phyloP scores from a whole-genome alignment of 306 rosid genomes.

The Dryas octopetala region DNA sequence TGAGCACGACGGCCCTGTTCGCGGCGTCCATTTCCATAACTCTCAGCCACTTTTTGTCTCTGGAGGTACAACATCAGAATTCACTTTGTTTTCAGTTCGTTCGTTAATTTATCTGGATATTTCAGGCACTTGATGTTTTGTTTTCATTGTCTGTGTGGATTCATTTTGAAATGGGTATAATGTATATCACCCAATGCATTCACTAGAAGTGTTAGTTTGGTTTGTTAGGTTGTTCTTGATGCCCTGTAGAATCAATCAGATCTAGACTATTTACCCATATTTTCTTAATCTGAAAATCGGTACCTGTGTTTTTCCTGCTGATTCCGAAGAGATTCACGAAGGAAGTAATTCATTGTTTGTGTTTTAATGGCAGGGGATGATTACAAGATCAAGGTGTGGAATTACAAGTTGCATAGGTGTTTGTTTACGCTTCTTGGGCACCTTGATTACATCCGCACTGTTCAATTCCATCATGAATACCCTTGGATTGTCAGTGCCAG shows the following conservation, averaged over 20 bases:
- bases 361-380: constrained; percentile 70
- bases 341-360: constrained; percentile 8
- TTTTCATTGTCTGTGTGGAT: not conserved
- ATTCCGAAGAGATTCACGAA: constrained; percentile 10
- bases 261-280: not conserved
- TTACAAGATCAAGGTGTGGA: constrained; percentile 95
- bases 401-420: constrained; percentile 93
- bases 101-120: not conserved
- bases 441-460: constrained; percentile 92
- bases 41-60: constrained; percentile 52
- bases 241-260: not conserved
- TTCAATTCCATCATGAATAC: constrained; percentile 83
- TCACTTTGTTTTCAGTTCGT: not conserved
- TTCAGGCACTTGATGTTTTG: not conserved
- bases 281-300: not conserved
- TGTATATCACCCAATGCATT: not conserved
- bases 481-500: constrained; percentile 96
- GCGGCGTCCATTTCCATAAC: constrained; percentile 42
- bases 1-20: constrained; percentile 51
- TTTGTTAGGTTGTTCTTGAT: not conserved
- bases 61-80: constrained; percentile 28
- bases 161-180: not conserved
- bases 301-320: not conserved
- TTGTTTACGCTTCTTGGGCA: constrained; percentile 88
- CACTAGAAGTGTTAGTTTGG: not conserved